Evolutionary conservation across 495 filamentous ascomycete genomes (phyloP).

Genomic region (Letharia columbiana): DNA sequence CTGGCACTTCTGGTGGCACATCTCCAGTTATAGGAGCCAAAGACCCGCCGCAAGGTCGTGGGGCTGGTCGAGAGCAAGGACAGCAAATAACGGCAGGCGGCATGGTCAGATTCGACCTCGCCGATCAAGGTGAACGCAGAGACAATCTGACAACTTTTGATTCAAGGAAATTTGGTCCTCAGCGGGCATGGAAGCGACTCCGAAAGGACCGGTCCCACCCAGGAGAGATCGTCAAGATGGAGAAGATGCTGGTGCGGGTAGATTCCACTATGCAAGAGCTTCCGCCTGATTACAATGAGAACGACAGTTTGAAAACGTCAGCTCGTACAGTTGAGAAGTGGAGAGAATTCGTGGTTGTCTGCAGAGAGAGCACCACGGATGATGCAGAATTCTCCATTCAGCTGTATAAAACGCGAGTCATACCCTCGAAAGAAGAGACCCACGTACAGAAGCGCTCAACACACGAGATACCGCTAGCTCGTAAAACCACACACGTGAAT

Average conservation of each 20-base stretch:
- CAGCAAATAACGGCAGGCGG: conserved; percentile 17
- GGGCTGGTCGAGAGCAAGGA: background rate
- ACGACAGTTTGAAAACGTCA: conserved; percentile 52
- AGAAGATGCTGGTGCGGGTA: conserved; percentile 64
- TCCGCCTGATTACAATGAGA: conserved; percentile 59
- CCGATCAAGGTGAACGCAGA: conserved; percentile 37
- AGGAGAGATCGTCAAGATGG: conserved; percentile 64
- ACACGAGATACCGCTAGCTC: conserved; percentile 49
- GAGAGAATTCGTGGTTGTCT: conserved; percentile 65
- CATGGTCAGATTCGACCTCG: conserved; percentile 38
- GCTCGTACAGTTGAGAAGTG: conserved; percentile 57
- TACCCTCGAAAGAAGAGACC: conserved; percentile 51
- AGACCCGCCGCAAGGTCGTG: background rate
- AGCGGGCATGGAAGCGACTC: conserved; percentile 34
- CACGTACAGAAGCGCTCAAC: conserved; percentile 44
- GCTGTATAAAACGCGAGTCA: conserved; percentile 63
- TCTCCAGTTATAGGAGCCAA: background rate
- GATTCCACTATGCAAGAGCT: conserved; percentile 49
- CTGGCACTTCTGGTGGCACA: background rate
- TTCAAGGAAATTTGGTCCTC: conserved; percentile 33
- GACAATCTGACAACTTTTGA: conserved; percentile 30
- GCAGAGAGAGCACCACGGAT: conserved; percentile 47
- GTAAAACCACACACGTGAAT: conserved; percentile 50
- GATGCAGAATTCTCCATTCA: conserved; percentile 51
- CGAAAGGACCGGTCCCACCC: conserved; percentile 39